phyloP scores from a whole-genome alignment of 352 stramenopile genomes.

The Pythium diclinum region DNA sequence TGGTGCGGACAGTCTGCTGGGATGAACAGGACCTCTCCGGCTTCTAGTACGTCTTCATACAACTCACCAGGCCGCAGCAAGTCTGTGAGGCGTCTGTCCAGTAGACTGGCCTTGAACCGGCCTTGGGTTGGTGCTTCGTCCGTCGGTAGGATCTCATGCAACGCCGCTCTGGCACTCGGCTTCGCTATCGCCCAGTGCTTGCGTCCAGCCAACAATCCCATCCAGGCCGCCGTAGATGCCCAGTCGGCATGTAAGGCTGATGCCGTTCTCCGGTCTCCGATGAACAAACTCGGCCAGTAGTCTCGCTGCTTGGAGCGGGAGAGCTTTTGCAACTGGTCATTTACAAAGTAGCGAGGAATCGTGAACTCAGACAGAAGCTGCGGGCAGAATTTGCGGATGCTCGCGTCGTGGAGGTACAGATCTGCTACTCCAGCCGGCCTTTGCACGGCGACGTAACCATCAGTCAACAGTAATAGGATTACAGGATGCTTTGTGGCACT shows the following conservation, averaged over 20 bases:
- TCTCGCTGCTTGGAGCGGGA: slow-evolving; percentile 22
- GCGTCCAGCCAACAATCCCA: slow-evolving; percentile 31
- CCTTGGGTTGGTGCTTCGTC: slow-evolving; percentile 3
- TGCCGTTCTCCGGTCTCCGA: slow-evolving; percentile 28
- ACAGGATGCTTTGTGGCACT: neutral
- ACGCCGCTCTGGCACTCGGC: slow-evolving; percentile 25
- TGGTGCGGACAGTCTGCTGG: slow-evolving; percentile 35
- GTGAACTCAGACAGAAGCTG: slow-evolving; percentile 27
- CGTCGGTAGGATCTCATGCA: slow-evolving; percentile 29
- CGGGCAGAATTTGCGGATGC: slow-evolving; percentile 31
- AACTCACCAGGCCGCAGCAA: slow-evolving; percentile 26
- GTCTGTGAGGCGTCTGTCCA: slow-evolving; percentile 6
- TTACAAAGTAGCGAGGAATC: slow-evolving; percentile 31
- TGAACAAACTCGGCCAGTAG: slow-evolving; percentile 46
- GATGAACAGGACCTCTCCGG: slow-evolving; percentile 38
- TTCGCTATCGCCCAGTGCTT: slow-evolving; percentile 40
- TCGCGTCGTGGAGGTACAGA: slow-evolving; percentile 41
- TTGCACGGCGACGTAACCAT: no score
- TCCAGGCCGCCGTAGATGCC: slow-evolving; percentile 34
- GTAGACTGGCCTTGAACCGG: slow-evolving; percentile 29
- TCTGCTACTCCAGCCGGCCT: slow-evolving; percentile 23
- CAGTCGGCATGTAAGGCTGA: slow-evolving; percentile 38
- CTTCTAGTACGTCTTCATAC: slow-evolving; percentile 34
- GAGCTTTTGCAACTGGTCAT: slow-evolving; percentile 25
- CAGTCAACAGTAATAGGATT: no score